phyloP scores from a whole-genome alignment of 768 basidiomycete species.

The Psilocybe cyanescens region DNA sequence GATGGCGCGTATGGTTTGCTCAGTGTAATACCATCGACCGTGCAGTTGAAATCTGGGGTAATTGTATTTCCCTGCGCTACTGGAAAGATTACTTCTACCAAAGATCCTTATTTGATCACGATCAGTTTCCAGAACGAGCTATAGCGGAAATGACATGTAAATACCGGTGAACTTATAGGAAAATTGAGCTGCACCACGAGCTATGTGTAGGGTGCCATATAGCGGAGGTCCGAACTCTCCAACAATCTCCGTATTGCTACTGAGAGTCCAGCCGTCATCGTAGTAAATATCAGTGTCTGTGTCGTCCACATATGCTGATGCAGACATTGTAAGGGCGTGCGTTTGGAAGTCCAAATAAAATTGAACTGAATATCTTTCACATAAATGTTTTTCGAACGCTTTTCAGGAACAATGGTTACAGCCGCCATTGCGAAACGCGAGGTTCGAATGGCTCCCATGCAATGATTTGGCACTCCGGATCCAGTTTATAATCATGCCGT shows the following conservation, averaged over 20 bases:
- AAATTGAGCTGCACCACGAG: neutral
- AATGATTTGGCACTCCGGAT: too few species aligned
- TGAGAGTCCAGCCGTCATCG: neutral
- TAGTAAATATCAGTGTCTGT: neutral
- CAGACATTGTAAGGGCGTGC: too few species aligned
- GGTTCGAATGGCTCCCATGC: too few species aligned
- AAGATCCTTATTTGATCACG: too few species aligned
- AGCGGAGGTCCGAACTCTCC: neutral
- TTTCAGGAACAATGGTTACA: too few species aligned
- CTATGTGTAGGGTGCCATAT: neutral
- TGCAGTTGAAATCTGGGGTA: neutral
- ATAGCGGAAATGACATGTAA: neutral
- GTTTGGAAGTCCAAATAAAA: too few species aligned
- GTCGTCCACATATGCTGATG: neutral
- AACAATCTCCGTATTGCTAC: neutral
- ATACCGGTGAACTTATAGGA: neutral
- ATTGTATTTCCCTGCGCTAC: neutral
- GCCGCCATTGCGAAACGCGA: too few species aligned
- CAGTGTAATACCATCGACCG: neutral
- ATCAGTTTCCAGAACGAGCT: too few species aligned
- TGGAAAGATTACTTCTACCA: neutral
- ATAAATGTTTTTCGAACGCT: too few species aligned
- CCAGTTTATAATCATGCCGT: too few species aligned
- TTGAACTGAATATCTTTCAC: too few species aligned
- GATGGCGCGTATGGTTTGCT: neutral